These are phyloP conservation scores for Sporothrix inflata DNA, from an alignment of 2,329 filamentous ascomycete species.

Conservation along the genomic window DNA sequence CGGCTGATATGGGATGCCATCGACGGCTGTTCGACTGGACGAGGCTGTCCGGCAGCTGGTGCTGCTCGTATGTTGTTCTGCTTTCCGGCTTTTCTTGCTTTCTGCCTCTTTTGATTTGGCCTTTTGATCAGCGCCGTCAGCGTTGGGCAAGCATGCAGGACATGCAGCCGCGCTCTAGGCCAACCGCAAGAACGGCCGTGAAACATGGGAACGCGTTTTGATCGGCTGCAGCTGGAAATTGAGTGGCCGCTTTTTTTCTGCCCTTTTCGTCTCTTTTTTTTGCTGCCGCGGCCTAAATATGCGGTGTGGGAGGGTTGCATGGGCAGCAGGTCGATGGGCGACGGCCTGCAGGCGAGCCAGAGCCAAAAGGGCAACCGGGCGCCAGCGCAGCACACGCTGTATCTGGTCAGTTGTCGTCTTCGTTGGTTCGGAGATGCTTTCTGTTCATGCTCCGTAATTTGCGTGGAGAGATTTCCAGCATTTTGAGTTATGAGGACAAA, in stretches of 20 bases:
- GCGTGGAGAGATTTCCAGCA: not conserved
- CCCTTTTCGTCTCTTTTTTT: not conserved
- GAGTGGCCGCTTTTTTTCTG: not conserved
- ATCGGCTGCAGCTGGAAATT: not conserved
- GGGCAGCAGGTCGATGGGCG: conserved; percentile 15
- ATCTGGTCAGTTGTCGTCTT: not conserved
- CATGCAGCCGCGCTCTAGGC: not conserved
- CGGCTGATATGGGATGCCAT: conserved; percentile 10
- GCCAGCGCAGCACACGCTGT: conserved; percentile 5
- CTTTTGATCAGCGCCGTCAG: too few relatives aligned
- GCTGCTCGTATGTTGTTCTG: not conserved
- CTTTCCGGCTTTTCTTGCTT: not conserved
- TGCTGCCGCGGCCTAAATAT: conserved; percentile 26
- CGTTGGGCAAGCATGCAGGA: conserved; percentile 23
- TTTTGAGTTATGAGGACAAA: not conserved
- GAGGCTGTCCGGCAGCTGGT: not conserved
- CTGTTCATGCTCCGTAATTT: conserved; percentile 1
- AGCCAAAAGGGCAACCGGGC: conserved; percentile 21
- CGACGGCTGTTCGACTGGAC: not conserved
- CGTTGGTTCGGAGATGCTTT: not conserved
- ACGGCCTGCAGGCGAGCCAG: conserved; percentile 15
- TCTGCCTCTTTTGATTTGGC: not conserved
- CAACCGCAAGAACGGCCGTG: not conserved
- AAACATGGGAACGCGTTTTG: not conserved
- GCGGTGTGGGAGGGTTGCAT: conserved; percentile 30